Base-by-base conservation (phyloP, 495 filamentous ascomycete species). In the Tirmania nivea region DNA sequence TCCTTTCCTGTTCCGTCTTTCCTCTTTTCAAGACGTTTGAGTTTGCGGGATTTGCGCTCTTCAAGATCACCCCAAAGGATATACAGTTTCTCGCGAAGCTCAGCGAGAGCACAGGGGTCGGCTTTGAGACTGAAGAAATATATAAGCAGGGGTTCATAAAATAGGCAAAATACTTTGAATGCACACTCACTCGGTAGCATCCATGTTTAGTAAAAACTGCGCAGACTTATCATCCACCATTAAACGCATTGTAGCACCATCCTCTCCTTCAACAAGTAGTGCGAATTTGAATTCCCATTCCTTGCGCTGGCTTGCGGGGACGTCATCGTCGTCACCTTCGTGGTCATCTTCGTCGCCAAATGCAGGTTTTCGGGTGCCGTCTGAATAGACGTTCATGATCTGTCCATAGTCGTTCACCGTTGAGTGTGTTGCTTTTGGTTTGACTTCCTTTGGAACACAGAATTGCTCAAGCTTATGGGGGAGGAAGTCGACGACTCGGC, bases 31-130 rank as follows among this genome's bases (percentile, higher is more conserved):
- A 37, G 19, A 39, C 34, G 8, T 37, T n/a, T 10, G 52, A 53
- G 21, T 16, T 14, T 39, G 49, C 59, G n/a, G 57, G 35, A 36
- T 60, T 83, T 84, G 48, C 61, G 56, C 62, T 93, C 86, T 63
- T 85, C 80, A 8, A 95, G 74, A 55, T 92, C 73, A 3, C 89
- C 89, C 87, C 89, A 96, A 8, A 96, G 71, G 34, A 75, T 68
- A 64, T 79, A 88, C 14, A 94, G 73, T 60, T 78, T 79, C 61
- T 93, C 77, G 39, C 74, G 70, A 1, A 95, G 66, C 8, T 65
- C 52, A 25, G 47, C 58, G 8, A 92, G 65, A 3, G 62, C 57
- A 0, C 60, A 36, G 6, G 62, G 39, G 36, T 81, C 65, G 50
- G 60, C 60, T 16, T 74, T 75, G 8, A 94, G 75, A 65, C 73